Conservation (phyloP, 1,139 yeast species). For the Arxiozyma bovina region DNA sequence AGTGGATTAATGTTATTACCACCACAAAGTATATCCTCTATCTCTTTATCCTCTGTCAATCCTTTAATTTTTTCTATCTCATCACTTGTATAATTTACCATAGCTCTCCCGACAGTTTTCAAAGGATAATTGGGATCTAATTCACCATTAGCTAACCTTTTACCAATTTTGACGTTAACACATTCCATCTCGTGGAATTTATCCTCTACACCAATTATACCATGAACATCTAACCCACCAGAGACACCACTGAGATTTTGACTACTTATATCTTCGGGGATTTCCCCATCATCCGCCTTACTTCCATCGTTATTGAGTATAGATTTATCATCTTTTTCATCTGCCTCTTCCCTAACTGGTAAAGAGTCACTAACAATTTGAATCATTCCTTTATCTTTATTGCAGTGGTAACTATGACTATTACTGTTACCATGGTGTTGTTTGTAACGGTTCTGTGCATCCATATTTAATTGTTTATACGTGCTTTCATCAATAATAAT, state of each 20-base stretch:
- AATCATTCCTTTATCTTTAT: background rate
- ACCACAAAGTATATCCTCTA: constrained; percentile 57
- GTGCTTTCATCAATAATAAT: constrained; percentile 81
- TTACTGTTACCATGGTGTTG: background rate
- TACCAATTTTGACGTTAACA: constrained; percentile 60
- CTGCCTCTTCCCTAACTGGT: background rate
- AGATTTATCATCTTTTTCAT: background rate
- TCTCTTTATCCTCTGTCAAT: constrained; percentile 55
- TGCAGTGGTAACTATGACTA: background rate
- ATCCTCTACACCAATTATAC: constrained; percentile 71
- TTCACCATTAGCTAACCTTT: constrained; percentile 33
- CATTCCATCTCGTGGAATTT: constrained; percentile 85
- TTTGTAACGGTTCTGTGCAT: background rate
- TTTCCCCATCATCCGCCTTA: constrained; percentile 35
- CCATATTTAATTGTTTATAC: constrained; percentile 32
- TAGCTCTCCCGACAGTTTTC: constrained; percentile 68
- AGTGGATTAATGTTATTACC: constrained; percentile 48
- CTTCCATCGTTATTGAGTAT: constrained; percentile 26
- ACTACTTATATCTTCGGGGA: background rate
- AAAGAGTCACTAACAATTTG: background rate
- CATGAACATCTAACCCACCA: constrained; percentile 59
- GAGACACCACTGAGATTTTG: background rate
- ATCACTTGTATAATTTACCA: constrained; percentile 79
- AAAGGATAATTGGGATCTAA: constrained; percentile 39
- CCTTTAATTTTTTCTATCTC: constrained; percentile 81